Evolutionary conservation across 352 stramenopile genomes (phyloP).

Genomic region (Phytopythium helicoides): DNA sequence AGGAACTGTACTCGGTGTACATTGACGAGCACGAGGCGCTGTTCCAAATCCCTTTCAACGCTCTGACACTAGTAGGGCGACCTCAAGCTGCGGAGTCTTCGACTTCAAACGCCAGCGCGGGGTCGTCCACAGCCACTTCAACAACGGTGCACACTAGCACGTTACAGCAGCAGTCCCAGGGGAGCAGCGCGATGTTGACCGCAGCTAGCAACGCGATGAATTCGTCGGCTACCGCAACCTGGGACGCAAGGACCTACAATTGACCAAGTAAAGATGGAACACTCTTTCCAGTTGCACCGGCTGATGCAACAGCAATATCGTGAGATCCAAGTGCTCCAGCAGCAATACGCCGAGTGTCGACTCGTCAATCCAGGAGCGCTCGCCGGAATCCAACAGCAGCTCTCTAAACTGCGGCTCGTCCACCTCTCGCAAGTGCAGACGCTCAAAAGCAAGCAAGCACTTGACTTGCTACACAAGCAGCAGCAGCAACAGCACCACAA

Average conservation of each 20-base stretch:
- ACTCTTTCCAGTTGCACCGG: constrained; percentile 83
- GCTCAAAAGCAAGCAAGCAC: constrained; percentile 82
- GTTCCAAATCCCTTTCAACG: constrained; percentile 81
- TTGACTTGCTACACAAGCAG: constrained; percentile 69
- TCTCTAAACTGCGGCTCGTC: constrained; percentile 81
- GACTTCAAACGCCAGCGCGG: background rate
- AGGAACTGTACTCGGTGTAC: constrained; percentile 81
- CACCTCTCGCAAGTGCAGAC: constrained; percentile 84
- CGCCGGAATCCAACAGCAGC: constrained; percentile 76
- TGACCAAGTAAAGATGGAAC: constrained; percentile 83
- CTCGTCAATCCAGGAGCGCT: constrained; percentile 71
- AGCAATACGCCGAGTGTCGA: constrained; percentile 78
- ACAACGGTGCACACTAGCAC: background rate
- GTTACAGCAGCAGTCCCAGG: background rate
- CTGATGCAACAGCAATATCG: constrained; percentile 88
- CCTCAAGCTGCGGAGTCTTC: constrained; percentile 9
- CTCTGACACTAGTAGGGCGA: constrained; percentile 53
- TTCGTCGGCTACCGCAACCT: background rate
- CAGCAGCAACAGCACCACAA: constrained; percentile 1
- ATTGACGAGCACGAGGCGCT: constrained; percentile 81
- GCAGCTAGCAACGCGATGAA: background rate
- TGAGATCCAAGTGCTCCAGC: constrained; percentile 83
- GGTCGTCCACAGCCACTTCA: background rate
- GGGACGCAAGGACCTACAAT: constrained; percentile 12
- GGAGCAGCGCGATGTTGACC: background rate